phyloP scores from a whole-genome alignment of 164 flowering plant species.

The Hamamelis virginiana region DNA sequence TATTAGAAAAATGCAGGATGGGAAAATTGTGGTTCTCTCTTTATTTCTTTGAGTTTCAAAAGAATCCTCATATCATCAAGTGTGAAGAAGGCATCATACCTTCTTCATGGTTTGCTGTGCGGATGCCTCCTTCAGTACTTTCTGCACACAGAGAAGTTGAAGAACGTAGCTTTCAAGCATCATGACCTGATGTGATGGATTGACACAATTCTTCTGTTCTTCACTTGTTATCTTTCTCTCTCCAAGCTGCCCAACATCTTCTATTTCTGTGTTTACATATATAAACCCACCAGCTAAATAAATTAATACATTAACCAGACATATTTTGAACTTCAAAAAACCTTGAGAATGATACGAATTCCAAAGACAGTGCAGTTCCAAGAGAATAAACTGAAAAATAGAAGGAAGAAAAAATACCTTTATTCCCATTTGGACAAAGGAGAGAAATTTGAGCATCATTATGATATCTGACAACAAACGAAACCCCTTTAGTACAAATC shows the following conservation, averaged over 20 bases:
- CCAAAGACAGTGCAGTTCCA: neutral
- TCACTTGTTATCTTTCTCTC: constrained; percentile 10
- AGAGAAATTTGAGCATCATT: constrained; percentile 14
- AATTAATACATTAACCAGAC: neutral
- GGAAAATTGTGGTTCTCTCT: neutral
- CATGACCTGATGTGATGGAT: constrained; percentile 33
- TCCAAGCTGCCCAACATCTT: constrained; percentile 8
- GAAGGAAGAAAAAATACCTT: constrained; percentile 22
- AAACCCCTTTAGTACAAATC: constrained; percentile 3
- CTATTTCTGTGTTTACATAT: constrained; percentile 15
- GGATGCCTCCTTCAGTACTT: constrained; percentile 35
- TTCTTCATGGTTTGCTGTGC: constrained; percentile 20
- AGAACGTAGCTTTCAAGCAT: constrained; percentile 55
- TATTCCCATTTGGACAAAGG: constrained; percentile 14
- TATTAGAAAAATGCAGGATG: neutral
- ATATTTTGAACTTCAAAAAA: neutral
- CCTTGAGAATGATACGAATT: too few relatives aligned
- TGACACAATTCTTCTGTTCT: neutral
- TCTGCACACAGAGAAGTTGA: constrained; percentile 54
- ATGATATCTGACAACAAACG: constrained; percentile 19
- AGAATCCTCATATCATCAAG: neutral
- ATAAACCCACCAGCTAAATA: neutral
- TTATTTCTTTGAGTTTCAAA: neutral
- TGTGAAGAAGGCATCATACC: constrained; percentile 14
- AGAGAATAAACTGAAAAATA: neutral